phyloP scores from a whole-genome alignment of 1,284 basidiomycete genomes.

The Microstroma glucosiphilum region DNA sequence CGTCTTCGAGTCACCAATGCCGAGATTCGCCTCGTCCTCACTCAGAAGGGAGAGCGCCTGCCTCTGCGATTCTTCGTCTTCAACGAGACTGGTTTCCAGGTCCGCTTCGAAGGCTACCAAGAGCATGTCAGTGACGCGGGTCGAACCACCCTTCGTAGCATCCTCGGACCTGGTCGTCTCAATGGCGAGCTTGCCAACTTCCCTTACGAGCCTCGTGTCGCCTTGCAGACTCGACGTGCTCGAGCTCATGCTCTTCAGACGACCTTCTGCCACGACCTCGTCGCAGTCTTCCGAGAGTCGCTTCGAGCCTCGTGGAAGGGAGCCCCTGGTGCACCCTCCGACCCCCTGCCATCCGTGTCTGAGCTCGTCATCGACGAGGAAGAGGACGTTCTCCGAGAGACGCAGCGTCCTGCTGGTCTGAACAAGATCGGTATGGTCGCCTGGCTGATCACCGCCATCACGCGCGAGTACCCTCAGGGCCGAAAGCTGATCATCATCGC shows the following conservation, averaged over 20 bases:
- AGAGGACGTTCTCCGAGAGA: conserved; percentile 78
- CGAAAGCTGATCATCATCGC: conserved; percentile 83
- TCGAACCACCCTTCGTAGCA: conserved; percentile 80
- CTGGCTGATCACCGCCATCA: conserved; percentile 88
- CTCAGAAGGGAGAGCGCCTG: conserved; percentile 78
- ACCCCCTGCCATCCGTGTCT: conserved; percentile 67
- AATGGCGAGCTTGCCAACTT: conserved; percentile 21
- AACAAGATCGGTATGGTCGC: conserved; percentile 97
- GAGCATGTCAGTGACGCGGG: conserved; percentile 95
- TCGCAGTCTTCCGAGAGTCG: conserved; percentile 94
- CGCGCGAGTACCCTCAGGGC: conserved; percentile 87
- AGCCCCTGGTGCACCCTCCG: conserved; percentile 58
- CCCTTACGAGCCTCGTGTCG: conserved; percentile 93
- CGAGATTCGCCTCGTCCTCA: conserved; percentile 90
- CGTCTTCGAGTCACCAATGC: conserved; percentile 94
- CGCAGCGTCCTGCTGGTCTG: conserved; percentile 82
- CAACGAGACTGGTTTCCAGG: conserved; percentile 97
- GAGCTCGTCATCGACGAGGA: conserved; percentile 93
- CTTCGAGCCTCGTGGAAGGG: conserved; percentile 85
- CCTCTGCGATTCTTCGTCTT: conserved; percentile 92
- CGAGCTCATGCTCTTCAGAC: conserved; percentile 98
- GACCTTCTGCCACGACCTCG: conserved; percentile 97
- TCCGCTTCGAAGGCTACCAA: conserved; percentile 98
- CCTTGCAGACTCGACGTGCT: conserved; percentile 96
- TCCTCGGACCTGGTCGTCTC: conserved; percentile 21